These are phyloP conservation scores for Aureobasidium lini DNA, from an alignment of 2,329 filamentous ascomycete species.

Conservation along the genomic window DNA sequence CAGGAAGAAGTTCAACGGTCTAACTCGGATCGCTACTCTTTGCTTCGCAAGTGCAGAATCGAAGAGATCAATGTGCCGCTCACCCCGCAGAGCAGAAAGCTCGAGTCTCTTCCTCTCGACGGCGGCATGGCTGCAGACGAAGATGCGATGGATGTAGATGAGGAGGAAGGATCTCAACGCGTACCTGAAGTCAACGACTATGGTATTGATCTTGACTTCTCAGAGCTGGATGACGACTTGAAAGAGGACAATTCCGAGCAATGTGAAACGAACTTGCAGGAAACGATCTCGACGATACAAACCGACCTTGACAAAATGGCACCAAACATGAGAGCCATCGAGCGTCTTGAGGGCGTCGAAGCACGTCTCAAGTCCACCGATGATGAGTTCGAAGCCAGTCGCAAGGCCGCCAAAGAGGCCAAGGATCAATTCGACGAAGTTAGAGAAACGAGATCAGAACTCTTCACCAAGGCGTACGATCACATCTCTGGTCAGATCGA, in stretches of 20 bases:
- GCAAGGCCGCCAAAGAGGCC: slow-evolving; percentile 62
- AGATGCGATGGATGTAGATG: slow-evolving; percentile 81
- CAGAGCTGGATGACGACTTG: slow-evolving; percentile 71
- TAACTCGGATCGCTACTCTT: slow-evolving; percentile 71
- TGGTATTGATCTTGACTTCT: slow-evolving; percentile 84
- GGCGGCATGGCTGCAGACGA: slow-evolving; percentile 59
- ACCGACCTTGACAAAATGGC: slow-evolving; percentile 86
- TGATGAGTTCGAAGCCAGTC: slow-evolving; percentile 81
- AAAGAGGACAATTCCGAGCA: slow-evolving; percentile 66
- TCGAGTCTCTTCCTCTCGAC: slow-evolving; percentile 82
- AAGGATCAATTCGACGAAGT: slow-evolving; percentile 78
- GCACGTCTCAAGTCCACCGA: slow-evolving; percentile 75
- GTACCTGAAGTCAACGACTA: slow-evolving; percentile 69
- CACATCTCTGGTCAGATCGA: slow-evolving; percentile 95
- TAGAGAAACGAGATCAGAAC: slow-evolving; percentile 73
- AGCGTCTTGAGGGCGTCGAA: slow-evolving; percentile 81
- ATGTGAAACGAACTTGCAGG: slow-evolving; percentile 67
- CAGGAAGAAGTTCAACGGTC: slow-evolving; percentile 83
- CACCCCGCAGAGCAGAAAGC: slow-evolving; percentile 55
- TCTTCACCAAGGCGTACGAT: slow-evolving; percentile 90
- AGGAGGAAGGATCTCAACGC: slow-evolving; percentile 50
- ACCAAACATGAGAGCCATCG: slow-evolving; percentile 92
- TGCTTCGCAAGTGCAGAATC: slow-evolving; percentile 83
- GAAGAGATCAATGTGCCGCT: slow-evolving; percentile 88
- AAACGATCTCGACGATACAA: slow-evolving; percentile 67